Evolutionary conservation across 306 rosid genomes (phyloP).

Genomic region (Cicer chorassanicum): DNA sequence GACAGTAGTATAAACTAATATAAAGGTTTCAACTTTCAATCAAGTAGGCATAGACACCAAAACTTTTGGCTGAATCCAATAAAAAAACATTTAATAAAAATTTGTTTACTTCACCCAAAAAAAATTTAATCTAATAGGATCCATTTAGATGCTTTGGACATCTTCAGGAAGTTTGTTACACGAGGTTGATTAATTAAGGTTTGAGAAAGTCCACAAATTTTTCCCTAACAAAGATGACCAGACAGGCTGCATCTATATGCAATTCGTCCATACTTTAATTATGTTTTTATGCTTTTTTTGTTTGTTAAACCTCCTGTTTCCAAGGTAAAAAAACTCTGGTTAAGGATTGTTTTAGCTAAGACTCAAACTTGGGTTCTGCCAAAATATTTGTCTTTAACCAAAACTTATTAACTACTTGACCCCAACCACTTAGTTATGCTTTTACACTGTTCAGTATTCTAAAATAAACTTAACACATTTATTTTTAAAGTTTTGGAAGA

Average conservation of each 20-base stretch:
- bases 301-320: too few relatives aligned
- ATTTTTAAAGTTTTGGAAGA: neutral
- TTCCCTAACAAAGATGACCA: too few relatives aligned
- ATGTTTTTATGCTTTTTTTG: neutral
- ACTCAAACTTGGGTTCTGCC: too few relatives aligned
- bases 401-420: too few relatives aligned
- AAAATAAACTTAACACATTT: neutral
- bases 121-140: neutral
- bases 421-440: neutral
- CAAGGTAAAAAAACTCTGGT: too few relatives aligned
- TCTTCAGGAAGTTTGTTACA: conserved; percentile 18
- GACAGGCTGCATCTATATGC: too few relatives aligned
- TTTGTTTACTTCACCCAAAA: neutral
- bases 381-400: too few relatives aligned
- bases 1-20: neutral
- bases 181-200: neutral
- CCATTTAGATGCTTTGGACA: conserved; percentile 9
- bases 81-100: conserved; percentile 2
- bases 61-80: conserved; percentile 2
- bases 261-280: conserved; percentile 2
- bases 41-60: conserved; percentile 12
- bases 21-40: conserved; percentile 32
- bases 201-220: too few relatives aligned
- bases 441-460: neutral
- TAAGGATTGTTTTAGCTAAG: too few relatives aligned